Base-by-base conservation (phyloP, 768 basidiomycete genomes). In the Boletus eberwhitei region DNA sequence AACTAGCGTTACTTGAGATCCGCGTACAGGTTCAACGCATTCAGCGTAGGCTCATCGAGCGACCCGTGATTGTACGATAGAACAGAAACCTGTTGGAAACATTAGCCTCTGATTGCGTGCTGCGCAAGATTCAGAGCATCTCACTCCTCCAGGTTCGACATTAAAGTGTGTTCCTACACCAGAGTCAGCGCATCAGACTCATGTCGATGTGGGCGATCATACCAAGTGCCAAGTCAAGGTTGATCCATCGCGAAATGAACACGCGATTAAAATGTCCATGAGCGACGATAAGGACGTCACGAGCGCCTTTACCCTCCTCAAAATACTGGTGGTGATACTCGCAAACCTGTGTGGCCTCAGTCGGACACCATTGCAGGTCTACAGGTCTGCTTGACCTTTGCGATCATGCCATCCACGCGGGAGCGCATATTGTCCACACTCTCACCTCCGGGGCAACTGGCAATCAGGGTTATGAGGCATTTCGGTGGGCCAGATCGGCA, bases 401-500 rank as follows among this genome's bases (percentile, higher is more conserved):
- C 72, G 52, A 96, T 88, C 32, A 93, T 80, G 48, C 61, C 63
- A 63, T 98, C 95, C 12, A 93, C 89, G 24, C 95, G 83, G 46
- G 72, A 68, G 54, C 82, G 72, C 88, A 98, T 93, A 42, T 93
- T 82, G 61, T 86, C 77, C 5, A 81, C 84, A 31, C 84, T 87
- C 74, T 98, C 95, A 24, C 95, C 95, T 17, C 85, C 87, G 13
- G 93, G 92, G 62, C 93, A 96, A 2, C 90, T 92, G 48, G 36
- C 26, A 59, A 49, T 39, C 64, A 45, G 48, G 55, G 54, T 41
- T 26, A 24, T 37, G 48, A 34, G 19, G n/a, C 16, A 34, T 36
- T 43, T 36, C 35, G n/a, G 22, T n/a, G 21, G 13, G 36, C 19
- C 26, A 38, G 36, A 12, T 31, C 22, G 38, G 38, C 37, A 44